A percentile compares a stretch with the other conserved stretches of the same genome.
These are phyloP conservation scores for Claviceps arundinis DNA, from an alignment of 2,329 filamentous ascomycete species.

Conservation along the genomic window DNA sequence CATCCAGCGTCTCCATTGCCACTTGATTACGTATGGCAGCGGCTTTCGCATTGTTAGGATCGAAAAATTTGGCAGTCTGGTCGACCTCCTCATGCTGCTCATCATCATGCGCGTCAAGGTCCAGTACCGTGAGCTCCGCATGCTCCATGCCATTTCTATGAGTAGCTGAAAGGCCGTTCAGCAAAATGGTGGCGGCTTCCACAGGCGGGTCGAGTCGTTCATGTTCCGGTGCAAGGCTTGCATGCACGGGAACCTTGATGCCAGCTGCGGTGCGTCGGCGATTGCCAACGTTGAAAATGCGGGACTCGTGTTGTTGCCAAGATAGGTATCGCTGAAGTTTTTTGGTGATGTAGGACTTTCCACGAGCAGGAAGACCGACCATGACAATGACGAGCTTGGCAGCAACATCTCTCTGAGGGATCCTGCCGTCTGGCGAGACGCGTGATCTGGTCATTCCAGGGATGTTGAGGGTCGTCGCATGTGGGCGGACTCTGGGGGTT, in stretches of 20 bases:
- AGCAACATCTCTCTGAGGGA: slow-evolving; percentile 85
- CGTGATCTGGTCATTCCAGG: slow-evolving; percentile 91
- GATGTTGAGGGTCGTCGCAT: slow-evolving; percentile 92
- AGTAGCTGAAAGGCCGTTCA: slow-evolving; percentile 37
- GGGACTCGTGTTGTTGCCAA: slow-evolving; percentile 92
- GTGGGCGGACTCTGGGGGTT: slow-evolving; percentile 65
- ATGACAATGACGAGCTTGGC: slow-evolving; percentile 96
- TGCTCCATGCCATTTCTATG: slow-evolving; percentile 13
- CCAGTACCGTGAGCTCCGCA: slow-evolving; percentile 25
- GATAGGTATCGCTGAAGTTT: slow-evolving; percentile 91
- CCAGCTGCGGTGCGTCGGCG: slow-evolving; percentile 69
- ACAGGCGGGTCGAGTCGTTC: slow-evolving; percentile 30
- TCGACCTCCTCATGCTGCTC: slow-evolving; percentile 44
- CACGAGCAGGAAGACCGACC: slow-evolving; percentile 88
- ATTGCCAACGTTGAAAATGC: slow-evolving; percentile 96
- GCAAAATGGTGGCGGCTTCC: slow-evolving; percentile 42
- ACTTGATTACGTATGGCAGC: slow-evolving; percentile 80
- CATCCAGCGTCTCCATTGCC: slow-evolving; percentile 82
- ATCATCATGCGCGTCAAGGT: slow-evolving; percentile 17
- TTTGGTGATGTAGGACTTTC: slow-evolving; percentile 98
- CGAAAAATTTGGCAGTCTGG: slow-evolving; percentile 87
- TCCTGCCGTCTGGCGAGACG: slow-evolving; percentile 89
- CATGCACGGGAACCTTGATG: slow-evolving; percentile 23
- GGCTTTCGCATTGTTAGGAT: slow-evolving; percentile 74
- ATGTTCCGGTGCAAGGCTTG: slow-evolving; percentile 21